A percentile compares a stretch with the other conserved stretches of the same genome.
Conservation (phyloP, 768 basidiomycete genomes). For the Inosperma sp. region DNA sequence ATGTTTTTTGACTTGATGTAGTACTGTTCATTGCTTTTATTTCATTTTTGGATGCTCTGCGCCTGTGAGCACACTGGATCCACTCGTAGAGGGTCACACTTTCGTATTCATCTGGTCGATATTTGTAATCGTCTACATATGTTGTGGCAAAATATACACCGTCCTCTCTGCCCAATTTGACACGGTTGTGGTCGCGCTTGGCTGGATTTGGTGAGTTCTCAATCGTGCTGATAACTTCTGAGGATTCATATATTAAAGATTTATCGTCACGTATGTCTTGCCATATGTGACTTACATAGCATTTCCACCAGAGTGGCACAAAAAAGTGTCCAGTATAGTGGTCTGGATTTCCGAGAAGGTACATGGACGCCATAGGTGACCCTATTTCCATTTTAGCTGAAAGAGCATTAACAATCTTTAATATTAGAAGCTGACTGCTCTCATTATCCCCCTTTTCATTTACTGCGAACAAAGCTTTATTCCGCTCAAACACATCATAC, state of each 20-base stretch:
- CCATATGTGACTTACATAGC: slow-evolving; percentile 20
- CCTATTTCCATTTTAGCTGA: slow-evolving; percentile 29
- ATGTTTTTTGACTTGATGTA: neutral
- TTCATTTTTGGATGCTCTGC: slow-evolving; percentile 9
- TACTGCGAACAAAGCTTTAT: slow-evolving; percentile 9
- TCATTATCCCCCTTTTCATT: neutral
- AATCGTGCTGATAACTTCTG: too few species aligned
- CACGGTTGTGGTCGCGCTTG: too few species aligned
- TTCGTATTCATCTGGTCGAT: slow-evolving; percentile 17
- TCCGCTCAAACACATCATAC: slow-evolving; percentile 15
- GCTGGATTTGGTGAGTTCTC: neutral
- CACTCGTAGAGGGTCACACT: slow-evolving; percentile 27
- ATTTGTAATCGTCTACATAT: slow-evolving; percentile 31
- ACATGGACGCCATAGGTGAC: slow-evolving; percentile 24
- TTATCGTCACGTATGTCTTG: too few species aligned
- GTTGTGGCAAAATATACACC: slow-evolving; percentile 21
- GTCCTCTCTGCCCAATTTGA: slow-evolving; percentile 18
- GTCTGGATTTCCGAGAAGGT: slow-evolving; percentile 26
- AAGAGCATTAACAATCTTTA: slow-evolving; percentile 28
- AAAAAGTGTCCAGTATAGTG: slow-evolving; percentile 31
- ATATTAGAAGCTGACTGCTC: slow-evolving; percentile 16
- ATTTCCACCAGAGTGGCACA: slow-evolving; percentile 26
- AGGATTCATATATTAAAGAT: too few species aligned
- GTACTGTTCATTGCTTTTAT: neutral
- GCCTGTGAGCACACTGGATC: slow-evolving; percentile 15